phyloP scores from a whole-genome alignment of 306 rosid genomes.

The Citrullus mucosospermus region DNA sequence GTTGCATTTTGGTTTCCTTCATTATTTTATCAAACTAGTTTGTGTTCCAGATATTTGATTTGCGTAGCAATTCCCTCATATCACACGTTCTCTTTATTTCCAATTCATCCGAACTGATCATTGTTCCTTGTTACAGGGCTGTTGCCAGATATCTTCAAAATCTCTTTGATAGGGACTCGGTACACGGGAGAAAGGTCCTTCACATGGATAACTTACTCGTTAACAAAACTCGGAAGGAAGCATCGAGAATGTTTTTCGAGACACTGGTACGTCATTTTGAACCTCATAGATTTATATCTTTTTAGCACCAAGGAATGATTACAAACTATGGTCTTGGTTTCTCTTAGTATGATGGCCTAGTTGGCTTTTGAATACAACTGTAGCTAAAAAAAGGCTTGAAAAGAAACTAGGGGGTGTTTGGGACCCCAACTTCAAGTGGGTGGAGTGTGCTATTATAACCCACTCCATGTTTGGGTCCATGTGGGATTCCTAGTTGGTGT shows the following conservation, averaged over 20 bases:
- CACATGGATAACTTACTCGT: constrained; percentile 57
- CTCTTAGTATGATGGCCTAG: not conserved
- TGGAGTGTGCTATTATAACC: no score
- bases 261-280: constrained; percentile 45
- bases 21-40: not conserved
- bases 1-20: not conserved
- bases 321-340: not conserved
- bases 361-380: not conserved
- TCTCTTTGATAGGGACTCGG: constrained; percentile 61
- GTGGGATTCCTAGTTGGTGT: no score
- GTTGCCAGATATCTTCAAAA: constrained; percentile 93
- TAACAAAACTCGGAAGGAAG: constrained; percentile 64
- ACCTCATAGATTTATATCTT: not conserved
- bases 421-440: no score
- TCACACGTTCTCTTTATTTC: not conserved
- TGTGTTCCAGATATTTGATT: not conserved
- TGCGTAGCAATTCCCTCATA: not conserved
- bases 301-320: not conserved
- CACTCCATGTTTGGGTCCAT: no score
- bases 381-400: not conserved
- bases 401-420: not conserved
- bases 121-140: constrained; percentile 37
- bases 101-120: constrained; percentile 3
- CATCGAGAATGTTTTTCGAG: constrained; percentile 72
- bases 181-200: constrained; percentile 48